phyloP scores from a whole-genome alignment of 306 rosid species.

The Pterocarpus macrocarpus region DNA sequence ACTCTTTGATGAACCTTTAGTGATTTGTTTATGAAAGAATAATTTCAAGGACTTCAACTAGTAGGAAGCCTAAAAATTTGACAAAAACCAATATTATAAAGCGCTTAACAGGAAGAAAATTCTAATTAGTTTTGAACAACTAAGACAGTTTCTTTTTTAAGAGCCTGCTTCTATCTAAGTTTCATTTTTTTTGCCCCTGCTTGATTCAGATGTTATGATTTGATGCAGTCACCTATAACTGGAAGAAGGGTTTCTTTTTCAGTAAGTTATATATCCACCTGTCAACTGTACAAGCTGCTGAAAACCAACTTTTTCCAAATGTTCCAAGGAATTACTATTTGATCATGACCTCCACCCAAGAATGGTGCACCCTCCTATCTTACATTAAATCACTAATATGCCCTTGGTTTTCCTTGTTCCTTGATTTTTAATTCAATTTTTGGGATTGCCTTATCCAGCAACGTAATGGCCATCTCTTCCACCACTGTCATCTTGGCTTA shows the following conservation, averaged over 20 bases:
- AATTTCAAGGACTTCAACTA: constrained; percentile 23
- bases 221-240: constrained; percentile 52
- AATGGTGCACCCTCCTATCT: constrained; percentile 62
- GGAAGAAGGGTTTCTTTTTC: constrained; percentile 54
- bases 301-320: constrained; percentile 62
- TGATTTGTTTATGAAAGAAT: constrained; percentile 36
- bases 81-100: too few relatives aligned
- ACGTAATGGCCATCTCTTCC: constrained; percentile 48
- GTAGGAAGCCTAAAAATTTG: constrained; percentile 22
- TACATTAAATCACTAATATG: constrained; percentile 21
- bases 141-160: too few relatives aligned
- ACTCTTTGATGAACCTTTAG: constrained; percentile 20
- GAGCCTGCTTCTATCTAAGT: not conserved
- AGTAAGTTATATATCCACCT: constrained; percentile 61
- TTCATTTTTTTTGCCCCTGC: constrained; percentile 24
- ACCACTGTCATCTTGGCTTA: constrained; percentile 29
- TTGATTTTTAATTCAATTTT: constrained; percentile 18
- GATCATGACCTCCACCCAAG: constrained; percentile 45
- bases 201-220: constrained; percentile 49
- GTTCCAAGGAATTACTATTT: constrained; percentile 48
- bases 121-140: too few relatives aligned
- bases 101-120: too few relatives aligned
- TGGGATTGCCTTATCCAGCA: constrained; percentile 5
- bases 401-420: constrained; percentile 35
- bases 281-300: constrained; percentile 59